Conservation (phyloP, 768 basidiomycete genomes). For the Favolaschia claudopus region DNA sequence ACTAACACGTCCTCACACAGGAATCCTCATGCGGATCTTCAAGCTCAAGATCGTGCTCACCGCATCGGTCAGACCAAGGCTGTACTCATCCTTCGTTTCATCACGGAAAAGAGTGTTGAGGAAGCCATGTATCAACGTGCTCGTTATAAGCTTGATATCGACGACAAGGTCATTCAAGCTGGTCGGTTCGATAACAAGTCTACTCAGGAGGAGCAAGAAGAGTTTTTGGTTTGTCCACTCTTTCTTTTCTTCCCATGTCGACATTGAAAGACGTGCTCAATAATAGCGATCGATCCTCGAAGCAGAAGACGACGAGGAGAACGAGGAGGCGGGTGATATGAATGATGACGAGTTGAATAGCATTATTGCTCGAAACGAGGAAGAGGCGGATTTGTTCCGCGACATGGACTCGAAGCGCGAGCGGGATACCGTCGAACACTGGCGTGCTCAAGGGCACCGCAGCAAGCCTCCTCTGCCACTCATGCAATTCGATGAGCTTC, state of each 20-base stretch:
- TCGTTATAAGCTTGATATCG: constrained; percentile 95
- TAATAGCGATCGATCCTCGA: constrained; percentile 86
- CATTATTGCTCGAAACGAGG: constrained; percentile 84
- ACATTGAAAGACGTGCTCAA: constrained; percentile 15
- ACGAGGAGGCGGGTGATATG: constrained; percentile 91
- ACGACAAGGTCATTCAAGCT: constrained; percentile 99
- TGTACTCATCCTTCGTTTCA: constrained; percentile 94
- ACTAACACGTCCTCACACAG: constrained; percentile 44
- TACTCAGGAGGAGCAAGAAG: constrained; percentile 96
- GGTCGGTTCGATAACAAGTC: constrained; percentile 99
- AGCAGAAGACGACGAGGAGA: constrained; percentile 89
- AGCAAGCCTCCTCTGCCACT: constrained; percentile 81
- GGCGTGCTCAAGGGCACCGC: constrained; percentile 77
- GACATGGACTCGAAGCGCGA: constrained; percentile 86
- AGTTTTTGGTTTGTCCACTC: constrained; percentile 75
- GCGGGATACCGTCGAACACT: constrained; percentile 64
- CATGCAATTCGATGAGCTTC: constrained; percentile 89
- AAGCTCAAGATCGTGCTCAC: constrained; percentile 99
- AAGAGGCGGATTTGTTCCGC: constrained; percentile 79
- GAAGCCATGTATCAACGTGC: constrained; percentile 98
- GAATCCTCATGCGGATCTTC: constrained; percentile 99
- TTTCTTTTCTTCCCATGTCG: constrained; percentile 1
- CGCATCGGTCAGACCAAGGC: constrained; percentile 99
- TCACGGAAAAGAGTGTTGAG: constrained; percentile 98
- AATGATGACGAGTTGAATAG: constrained; percentile 95